phyloP scores from a whole-genome alignment of 2,329 filamentous ascomycete genomes.

The Monilinia polystroma region DNA sequence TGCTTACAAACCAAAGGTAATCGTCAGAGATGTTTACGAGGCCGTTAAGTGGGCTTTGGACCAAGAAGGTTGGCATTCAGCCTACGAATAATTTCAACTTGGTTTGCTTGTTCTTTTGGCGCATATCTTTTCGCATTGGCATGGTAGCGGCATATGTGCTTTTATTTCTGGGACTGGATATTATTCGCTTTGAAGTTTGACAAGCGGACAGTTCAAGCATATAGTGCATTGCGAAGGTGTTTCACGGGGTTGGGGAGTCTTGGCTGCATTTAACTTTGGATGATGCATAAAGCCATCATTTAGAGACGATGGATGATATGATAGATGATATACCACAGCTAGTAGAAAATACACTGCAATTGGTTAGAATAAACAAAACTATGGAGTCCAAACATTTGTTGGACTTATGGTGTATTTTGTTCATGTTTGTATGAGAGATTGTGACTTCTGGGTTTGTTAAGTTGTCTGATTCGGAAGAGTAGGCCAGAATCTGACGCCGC shows the following conservation, averaged over 20 bases:
- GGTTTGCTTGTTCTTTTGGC: neutral
- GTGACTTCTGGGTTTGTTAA: too few species aligned
- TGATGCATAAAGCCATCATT: neutral
- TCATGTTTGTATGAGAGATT: neutral
- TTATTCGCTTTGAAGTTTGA: neutral
- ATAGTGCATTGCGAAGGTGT: constrained; percentile 5
- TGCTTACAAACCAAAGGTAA: constrained; percentile 59
- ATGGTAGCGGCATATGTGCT: neutral
- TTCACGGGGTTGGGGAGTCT: neutral
- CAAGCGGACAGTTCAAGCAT: neutral
- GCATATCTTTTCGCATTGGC: neutral
- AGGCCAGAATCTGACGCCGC: too few species aligned
- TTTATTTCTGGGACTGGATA: neutral
- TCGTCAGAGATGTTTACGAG: constrained; percentile 72
- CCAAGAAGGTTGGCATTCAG: constrained; percentile 40
- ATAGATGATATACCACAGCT: constrained; percentile 9
- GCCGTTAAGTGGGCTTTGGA: constrained; percentile 76
- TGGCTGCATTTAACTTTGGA: neutral
- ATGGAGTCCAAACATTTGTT: neutral
- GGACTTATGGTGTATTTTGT: neutral
- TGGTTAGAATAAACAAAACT: neutral
- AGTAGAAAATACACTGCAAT: neutral
- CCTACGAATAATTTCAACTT: neutral
- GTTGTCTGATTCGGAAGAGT: too few species aligned
- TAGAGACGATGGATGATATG: neutral